A percentile compares a stretch with the other conserved stretches of the same genome.
Conservation (phyloP, 148 eudicot genomes). For the Rhododendron simsii region DNA sequence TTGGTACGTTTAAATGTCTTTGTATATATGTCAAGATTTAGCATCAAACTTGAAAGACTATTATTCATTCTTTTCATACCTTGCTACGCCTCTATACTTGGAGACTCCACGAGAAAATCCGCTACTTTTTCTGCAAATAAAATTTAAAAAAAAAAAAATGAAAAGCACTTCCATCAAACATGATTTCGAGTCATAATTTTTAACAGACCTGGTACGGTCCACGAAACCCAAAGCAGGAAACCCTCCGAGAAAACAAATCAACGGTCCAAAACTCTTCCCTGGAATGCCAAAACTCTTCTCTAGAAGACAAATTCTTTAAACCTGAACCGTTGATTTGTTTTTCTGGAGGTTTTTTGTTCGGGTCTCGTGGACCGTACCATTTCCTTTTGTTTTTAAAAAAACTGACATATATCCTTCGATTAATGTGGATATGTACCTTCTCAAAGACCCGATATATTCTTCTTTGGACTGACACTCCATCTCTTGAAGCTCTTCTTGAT, state of each 20-base stretch:
- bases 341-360: no score
- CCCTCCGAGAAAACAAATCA: no score
- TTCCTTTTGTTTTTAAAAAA: neutral
- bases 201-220: no score
- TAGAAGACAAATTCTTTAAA: no score
- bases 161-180: no score
- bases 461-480: conserved; percentile 69
- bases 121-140: conserved; percentile 65
- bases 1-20: neutral
- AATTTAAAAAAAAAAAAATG: neutral
- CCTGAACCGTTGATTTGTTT: no score
- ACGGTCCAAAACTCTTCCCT: no score
- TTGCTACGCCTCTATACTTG: conserved; percentile 93
- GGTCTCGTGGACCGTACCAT: no score
- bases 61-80: conserved; percentile 34
- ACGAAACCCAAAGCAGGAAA: no score
- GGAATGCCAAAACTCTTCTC: no score
- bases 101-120: conserved; percentile 95
- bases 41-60: neutral
- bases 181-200: neutral
- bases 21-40: neutral
- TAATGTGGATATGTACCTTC: conserved; percentile 36
- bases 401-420: neutral
- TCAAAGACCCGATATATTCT: conserved; percentile 76
- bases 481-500: conserved; percentile 59